Conservation (phyloP, 1,284 basidiomycete genomes). For the Boletellus deceptivus region DNA sequence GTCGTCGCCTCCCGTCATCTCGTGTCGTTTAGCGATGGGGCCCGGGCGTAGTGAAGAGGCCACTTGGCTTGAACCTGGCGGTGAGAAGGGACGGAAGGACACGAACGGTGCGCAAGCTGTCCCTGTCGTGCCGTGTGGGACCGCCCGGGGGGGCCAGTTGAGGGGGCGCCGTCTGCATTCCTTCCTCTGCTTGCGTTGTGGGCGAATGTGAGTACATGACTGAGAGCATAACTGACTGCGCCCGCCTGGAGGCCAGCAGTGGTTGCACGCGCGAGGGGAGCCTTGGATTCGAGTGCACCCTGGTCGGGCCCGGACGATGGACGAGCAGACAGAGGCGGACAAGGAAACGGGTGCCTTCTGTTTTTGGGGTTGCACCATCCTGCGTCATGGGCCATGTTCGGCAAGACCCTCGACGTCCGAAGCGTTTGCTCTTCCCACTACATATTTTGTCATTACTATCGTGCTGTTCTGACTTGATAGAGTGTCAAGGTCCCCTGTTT, state of each 20-base stretch:
- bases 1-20: no score
- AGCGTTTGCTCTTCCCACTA: no score
- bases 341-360: conserved; percentile 19
- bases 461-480: no score
- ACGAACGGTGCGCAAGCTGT: no score
- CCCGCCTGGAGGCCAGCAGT: conserved; percentile 67
- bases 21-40: no score
- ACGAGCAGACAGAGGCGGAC: conserved; percentile 38
- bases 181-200: not conserved
- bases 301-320: conserved; percentile 20
- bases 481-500: no score
- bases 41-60: no score
- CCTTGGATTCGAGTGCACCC: conserved; percentile 53
- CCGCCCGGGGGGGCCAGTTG: no score
- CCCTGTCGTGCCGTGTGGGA: not conserved
- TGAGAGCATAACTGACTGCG: conserved; percentile 46
- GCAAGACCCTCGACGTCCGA: conserved; percentile 30
- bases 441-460: no score
- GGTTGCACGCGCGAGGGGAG: conserved; percentile 58
- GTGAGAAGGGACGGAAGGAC: no score
- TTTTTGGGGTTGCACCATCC: conserved; percentile 20
- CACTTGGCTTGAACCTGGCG: no score
- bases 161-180: not conserved
- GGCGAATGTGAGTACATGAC: not conserved
- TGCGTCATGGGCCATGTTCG: conserved; percentile 22